phyloP scores from a whole-genome alignment of 2,329 filamentous ascomycete genomes.

The Septoria linicola region DNA sequence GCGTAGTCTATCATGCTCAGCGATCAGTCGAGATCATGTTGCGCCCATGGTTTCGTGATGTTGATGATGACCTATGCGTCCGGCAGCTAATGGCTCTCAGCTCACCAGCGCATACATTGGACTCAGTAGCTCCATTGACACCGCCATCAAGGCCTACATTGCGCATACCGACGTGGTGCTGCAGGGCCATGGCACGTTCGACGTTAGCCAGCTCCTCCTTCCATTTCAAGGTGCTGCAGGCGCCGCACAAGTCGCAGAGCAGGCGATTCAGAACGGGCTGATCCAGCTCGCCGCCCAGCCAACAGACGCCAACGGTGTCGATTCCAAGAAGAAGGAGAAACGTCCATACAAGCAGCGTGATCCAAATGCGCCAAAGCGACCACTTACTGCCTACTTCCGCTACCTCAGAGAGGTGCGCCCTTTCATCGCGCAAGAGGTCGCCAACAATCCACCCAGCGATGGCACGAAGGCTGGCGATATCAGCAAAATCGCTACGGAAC shows the following conservation, averaged over 20 bases:
- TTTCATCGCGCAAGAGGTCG: conserved; percentile 69
- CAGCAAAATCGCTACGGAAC: conserved; percentile 78
- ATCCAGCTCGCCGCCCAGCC: conserved; percentile 10
- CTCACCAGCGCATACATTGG: conserved; percentile 75
- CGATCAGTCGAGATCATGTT: too few species aligned
- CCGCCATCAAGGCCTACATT: conserved; percentile 79
- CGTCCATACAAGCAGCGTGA: conserved; percentile 58
- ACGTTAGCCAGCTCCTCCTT: conserved; percentile 35
- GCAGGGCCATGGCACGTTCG: conserved; percentile 45
- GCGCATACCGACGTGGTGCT: conserved; percentile 84
- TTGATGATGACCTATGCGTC: neutral
- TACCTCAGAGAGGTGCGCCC: conserved; percentile 87
- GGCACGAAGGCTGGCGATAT: conserved; percentile 80
- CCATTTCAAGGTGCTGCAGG: conserved; percentile 28
- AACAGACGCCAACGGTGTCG: conserved; percentile 18
- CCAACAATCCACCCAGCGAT: conserved; percentile 53
- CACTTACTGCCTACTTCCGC: conserved; percentile 90
- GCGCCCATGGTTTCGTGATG: too few species aligned
- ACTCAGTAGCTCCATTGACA: conserved; percentile 75
- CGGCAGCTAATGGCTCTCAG: conserved; percentile 44
- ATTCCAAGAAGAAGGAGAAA: conserved; percentile 35
- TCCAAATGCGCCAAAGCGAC: conserved; percentile 91
- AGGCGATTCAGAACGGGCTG: conserved; percentile 22
- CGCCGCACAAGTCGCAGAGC: conserved; percentile 28
- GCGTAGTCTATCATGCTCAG: too few species aligned